Percentiles rank a stretch among this genome's conserved stretches.
Conservation (phyloP, 2,329 filamentous ascomycete genomes). For the Ascomycota sp. region DNA sequence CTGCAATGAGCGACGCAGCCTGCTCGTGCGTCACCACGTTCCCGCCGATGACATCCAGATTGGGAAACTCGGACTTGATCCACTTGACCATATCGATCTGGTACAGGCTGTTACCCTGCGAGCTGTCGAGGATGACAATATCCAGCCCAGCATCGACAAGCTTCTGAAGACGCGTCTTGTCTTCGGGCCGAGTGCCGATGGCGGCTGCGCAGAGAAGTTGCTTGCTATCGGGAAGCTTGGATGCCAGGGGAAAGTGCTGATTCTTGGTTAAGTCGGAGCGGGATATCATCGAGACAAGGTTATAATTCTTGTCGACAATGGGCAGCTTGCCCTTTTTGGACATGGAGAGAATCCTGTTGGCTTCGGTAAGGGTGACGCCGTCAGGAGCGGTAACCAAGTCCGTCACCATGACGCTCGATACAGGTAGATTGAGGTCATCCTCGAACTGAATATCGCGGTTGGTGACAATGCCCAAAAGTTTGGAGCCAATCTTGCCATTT, state of each 20-base stretch:
- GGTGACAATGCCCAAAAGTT: conserved; percentile 90
- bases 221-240: conserved; percentile 90
- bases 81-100: conserved; percentile 97
- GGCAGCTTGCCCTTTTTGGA: conserved; percentile 98
- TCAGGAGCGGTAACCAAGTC: conserved; percentile 72
- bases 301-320: conserved; percentile 63
- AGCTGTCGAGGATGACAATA: conserved; percentile 85
- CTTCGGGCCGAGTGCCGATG: conserved; percentile 83
- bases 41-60: conserved; percentile 84
- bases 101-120: conserved; percentile 95
- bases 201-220: conserved; percentile 89
- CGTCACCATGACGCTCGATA: conserved; percentile 84
- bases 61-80: conserved; percentile 68
- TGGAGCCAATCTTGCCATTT: conserved; percentile 76
- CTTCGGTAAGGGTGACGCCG: conserved; percentile 66
- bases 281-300: conserved; percentile 78
- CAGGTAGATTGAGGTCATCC: conserved; percentile 44
- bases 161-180: conserved; percentile 66
- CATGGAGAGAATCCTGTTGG: conserved; percentile 77
- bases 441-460: conserved; percentile 97
- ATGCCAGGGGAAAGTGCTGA: conserved; percentile 84
- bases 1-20: conserved; percentile 74
- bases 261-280: conserved; percentile 97
- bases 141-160: conserved; percentile 89
- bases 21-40: conserved; percentile 97